Base-by-base conservation (phyloP, 1,139 yeast genomes). In the Yamadazyma trypodendri region DNA sequence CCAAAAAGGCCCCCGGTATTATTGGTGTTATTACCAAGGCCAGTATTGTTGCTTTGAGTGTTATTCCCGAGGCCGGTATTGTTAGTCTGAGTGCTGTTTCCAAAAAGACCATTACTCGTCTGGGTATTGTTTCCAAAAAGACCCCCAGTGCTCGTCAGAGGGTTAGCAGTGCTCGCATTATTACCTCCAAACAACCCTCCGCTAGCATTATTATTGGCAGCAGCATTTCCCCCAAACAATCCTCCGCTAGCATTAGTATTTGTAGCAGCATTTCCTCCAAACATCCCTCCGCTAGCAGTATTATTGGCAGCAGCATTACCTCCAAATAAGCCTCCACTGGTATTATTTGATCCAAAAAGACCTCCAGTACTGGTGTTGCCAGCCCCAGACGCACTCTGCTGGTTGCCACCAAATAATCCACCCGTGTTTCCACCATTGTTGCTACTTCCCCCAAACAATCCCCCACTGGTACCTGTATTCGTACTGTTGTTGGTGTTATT, bases 341-440 rank as follows among this genome's bases (percentile, higher is more conserved):
- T 32, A 28, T 5, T 28, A 23, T 18, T 18, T 18, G 21, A 18
- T 18, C 42, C 39, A 25, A 42, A 42, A n/a, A 42, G 40, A 5
- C 45, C 49, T n/a, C 42, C 38, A 20, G 39, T 21, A 7, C 64
- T 66, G 40, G 60, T 66, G 8, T 51, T 42, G 43, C 42, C 43
- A 16, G 37, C 24, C 32, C 32, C 32, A 17, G 25, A 24, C 18
- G 35, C 41, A 18, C 21, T 8, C 21, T 18, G 21, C 7, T 5
- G 7, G 33, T 39, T 41, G n/a, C 28, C 24, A 8, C 37, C 37
- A 27, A 38, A 32, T 4, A 35, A 18, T n/a, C 41, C 39, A 18
- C 38, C 38, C 24, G 37, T 14, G 14, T 30, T 30, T 11, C 29
- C 36, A 10, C 33, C 28, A 16, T 34, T 37, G 11, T 31, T 18